Evolutionary conservation across 2,329 filamentous ascomycete species (phyloP), one percentile per base, ranked within the genome.

Genomic region (Penicillium sp.): DNA sequence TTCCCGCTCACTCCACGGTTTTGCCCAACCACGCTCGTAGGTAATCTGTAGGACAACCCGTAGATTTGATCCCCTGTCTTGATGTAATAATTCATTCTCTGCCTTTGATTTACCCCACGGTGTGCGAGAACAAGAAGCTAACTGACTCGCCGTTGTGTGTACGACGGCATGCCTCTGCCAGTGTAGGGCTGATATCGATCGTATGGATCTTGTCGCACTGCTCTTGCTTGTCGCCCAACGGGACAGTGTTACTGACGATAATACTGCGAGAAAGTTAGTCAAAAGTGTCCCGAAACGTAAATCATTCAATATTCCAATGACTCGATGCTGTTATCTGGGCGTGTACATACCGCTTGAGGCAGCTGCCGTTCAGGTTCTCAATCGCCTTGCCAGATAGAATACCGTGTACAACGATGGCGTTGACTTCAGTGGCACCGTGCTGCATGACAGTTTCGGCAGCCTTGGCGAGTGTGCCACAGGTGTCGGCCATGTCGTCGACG

Each of bases 401-500:
- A 36, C 92, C 93, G 72, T 97, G 93, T 1, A 93, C 97, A 58
- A 97, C 94, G 65, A 97, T 96, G 25, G 94, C 94, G 62, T 96
- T 91, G 38, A 96, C 92, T 71, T 96, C 87, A 65, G 86, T 86
- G 1, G 94, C 93, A 33, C 91, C 91, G 70, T 97, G 89, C 68
- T 91, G 84, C 75, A 93, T 90, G 52, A 97, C 85, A 0, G 93
- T 93, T 57, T 91, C 88, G 17, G 93, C 94, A 3, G 93, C 94
- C 79, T 97, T 97, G 74, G 83, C 86, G 13, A 90, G 81, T 1
- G 91, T 96, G 66, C 92, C 92, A 75, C 93, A 97, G 4, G 93
- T 97, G 73, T 97, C 93, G 33, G 93, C 93, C 91, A 97, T 97
- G 74, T 97, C 93, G 74, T 97, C 93, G 48, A 99, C 93, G 49